Percentiles rank a stretch among this genome's conserved stretches.
phyloP scores from a whole-genome alignment of 345 rosid genomes.

The Eucalyptus tenuipes region DNA sequence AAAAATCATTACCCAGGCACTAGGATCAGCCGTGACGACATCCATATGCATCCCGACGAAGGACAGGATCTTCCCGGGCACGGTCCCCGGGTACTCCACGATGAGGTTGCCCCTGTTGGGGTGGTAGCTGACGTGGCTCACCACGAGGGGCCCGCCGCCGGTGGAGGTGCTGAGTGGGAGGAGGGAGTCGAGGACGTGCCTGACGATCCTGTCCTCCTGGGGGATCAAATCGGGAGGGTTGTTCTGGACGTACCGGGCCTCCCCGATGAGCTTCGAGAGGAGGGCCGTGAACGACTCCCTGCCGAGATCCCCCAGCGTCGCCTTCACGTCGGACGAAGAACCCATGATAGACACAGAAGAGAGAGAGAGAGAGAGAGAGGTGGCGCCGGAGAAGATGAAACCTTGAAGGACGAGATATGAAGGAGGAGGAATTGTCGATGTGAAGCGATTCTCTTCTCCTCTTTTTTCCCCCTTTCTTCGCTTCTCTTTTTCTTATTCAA shows the following conservation, averaged over 20 bases:
- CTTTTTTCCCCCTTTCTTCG: not conserved
- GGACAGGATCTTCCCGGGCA: conserved; percentile 74
- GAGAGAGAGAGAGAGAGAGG: not conserved
- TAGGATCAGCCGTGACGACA: conserved; percentile 93
- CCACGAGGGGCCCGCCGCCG: conserved; percentile 78
- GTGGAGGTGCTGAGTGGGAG: conserved; percentile 65
- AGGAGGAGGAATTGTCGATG: not conserved
- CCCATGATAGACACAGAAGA: not conserved
- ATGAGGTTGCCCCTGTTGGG: conserved; percentile 83
- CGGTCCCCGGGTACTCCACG: conserved; percentile 95
- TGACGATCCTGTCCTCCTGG: conserved; percentile 73
- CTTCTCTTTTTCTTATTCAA: not conserved
- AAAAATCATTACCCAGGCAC: conserved; percentile 58
- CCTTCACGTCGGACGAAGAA: conserved; percentile 6
- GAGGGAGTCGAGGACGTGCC: conserved; percentile 65
- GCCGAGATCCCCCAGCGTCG: conserved; percentile 46
- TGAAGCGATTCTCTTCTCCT: not conserved
- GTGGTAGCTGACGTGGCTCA: conserved; percentile 62
- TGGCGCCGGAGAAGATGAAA: not conserved
- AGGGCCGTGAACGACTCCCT: conserved; percentile 57
- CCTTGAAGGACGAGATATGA: not conserved
- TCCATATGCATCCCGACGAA: conserved; percentile 99
- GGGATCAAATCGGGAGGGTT: conserved; percentile 96
- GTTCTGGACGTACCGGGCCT: conserved; percentile 70
- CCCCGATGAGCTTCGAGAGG: conserved; percentile 65